Evolutionary conservation across 257 asterid species (phyloP).

Genomic region (Solanum lycopersicoides): DNA sequence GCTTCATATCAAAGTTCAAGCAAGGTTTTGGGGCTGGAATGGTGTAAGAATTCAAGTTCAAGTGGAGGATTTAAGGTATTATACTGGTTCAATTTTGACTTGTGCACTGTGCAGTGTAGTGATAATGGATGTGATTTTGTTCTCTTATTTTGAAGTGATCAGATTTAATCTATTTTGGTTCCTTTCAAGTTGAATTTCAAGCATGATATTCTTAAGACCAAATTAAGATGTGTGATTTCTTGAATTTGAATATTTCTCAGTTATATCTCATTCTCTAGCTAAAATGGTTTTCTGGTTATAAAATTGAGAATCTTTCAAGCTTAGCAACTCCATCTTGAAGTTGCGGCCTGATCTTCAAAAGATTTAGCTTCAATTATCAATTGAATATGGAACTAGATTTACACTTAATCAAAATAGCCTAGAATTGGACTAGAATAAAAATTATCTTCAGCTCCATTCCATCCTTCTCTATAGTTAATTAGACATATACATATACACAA

Average conservation of each 20-base stretch:
- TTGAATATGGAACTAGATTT: neutral
- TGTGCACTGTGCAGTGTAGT: neutral
- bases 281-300: neutral
- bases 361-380: neutral
- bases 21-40: constrained; percentile 21
- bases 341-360: neutral
- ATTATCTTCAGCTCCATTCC: neutral
- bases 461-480: neutral
- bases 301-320: neutral
- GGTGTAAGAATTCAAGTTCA: constrained; percentile 4
- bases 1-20: constrained; percentile 20
- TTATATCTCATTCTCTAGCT: neutral
- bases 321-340: neutral
- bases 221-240: neutral
- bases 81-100: neutral
- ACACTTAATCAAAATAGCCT: neutral
- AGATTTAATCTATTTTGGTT: neutral
- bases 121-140: neutral
- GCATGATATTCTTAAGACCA: neutral
- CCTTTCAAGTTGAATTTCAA: neutral
- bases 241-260: neutral
- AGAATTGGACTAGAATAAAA: neutral
- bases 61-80: constrained; percentile 21
- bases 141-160: neutral
- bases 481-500: neutral